Evolutionary conservation across 768 basidiomycete species (phyloP), one percentile per base, ranked within the genome.

Genomic region (Phanerochaete sordida): DNA sequence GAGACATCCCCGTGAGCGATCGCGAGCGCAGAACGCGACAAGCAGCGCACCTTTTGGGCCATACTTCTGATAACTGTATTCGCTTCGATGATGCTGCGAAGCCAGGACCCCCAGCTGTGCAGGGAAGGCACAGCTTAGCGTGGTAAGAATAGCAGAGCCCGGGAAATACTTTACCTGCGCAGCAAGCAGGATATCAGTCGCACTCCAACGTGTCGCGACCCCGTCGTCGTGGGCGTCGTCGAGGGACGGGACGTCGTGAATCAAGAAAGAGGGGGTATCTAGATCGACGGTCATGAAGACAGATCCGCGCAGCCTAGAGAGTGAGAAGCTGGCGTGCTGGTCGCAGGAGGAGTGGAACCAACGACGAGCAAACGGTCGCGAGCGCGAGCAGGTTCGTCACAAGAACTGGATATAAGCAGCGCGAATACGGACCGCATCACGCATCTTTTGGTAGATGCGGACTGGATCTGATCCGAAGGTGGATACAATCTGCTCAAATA

Each of bases 11-110:
- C 23, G 50, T 51, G 16, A 51, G 30, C 15, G 39, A 43, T 31
- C 50, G 30, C 50, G 30, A 15, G 23, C n/a, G 2, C 16, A 16
- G 30, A 43, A 12, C 46, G 62, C 27, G 67, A 62, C 30, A 45
- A 26, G 16, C 74, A 76, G 59, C 66, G 52, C n/a, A 72, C 70
- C 69, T 43, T 62, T 65, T 15, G 72, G 70, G 5, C 90, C 91
- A 60, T 83, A 86, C 71, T 91, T 90, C 26, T 84, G 70, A 56
- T 81, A 79, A 65, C 82, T 88, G 70, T 92, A 91, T 47, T 87
- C 83, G 74, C 86, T 88, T 58, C 68, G 56, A 64, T 91, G 90
- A 72, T 91, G 87, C 65, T 91, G 89, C 6, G 88, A 90, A 2
- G 88, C 88, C 19, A 92, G 74, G 2, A 68, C 72, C 1, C 79